These are phyloP conservation scores for Kalanchoe fedtschenkoi DNA, from an alignment of 164 flowering plant genomes.

Conservation along the genomic window DNA sequence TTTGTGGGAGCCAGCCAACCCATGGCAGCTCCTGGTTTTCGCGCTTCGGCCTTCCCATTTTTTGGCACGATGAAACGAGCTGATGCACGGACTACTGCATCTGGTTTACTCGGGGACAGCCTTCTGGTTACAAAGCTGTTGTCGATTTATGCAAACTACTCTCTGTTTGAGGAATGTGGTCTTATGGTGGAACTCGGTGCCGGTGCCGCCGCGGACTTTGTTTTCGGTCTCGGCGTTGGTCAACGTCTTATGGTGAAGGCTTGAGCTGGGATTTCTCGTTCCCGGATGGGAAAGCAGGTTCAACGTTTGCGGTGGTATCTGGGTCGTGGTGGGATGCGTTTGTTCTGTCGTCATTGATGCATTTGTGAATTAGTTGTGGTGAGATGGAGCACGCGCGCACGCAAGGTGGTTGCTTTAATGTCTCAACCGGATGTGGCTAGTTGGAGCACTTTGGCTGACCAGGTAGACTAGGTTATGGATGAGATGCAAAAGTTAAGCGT, in stretches of 20 bases:
- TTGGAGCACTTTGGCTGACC: conserved; percentile 50
- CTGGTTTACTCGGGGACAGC: too few species aligned
- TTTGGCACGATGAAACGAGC: too few species aligned
- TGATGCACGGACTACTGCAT: too few species aligned
- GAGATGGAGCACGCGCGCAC: conserved; percentile 34
- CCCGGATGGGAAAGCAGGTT: conserved; percentile 29
- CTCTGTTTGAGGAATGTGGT: too few species aligned
- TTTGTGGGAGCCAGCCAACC: too few species aligned
- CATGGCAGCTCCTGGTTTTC: too few species aligned
- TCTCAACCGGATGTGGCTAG: conserved; percentile 37
- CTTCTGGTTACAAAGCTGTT: too few species aligned
- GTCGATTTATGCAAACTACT: too few species aligned
- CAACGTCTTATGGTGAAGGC: conserved; percentile 39
- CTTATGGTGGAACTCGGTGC: too few species aligned
- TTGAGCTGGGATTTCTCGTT: conserved; percentile 30
- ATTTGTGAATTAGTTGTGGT: conserved; percentile 45
- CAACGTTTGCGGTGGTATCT: conserved; percentile 27
- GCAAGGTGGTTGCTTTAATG: conserved; percentile 43
- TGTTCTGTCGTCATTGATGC: conserved; percentile 47
- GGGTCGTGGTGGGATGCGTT: conserved; percentile 43
- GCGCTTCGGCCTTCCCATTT: too few species aligned
- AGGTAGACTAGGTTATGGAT: conserved; percentile 32
- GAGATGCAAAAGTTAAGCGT: conserved; percentile 38
- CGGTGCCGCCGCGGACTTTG: conserved; percentile 13
- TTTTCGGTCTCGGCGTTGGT: conserved; percentile 42